A percentile compares a stretch with the other conserved stretches of the same genome.
These are phyloP conservation scores for Urtica urens DNA, from an alignment of 306 rosid species.

Conservation along the genomic window DNA sequence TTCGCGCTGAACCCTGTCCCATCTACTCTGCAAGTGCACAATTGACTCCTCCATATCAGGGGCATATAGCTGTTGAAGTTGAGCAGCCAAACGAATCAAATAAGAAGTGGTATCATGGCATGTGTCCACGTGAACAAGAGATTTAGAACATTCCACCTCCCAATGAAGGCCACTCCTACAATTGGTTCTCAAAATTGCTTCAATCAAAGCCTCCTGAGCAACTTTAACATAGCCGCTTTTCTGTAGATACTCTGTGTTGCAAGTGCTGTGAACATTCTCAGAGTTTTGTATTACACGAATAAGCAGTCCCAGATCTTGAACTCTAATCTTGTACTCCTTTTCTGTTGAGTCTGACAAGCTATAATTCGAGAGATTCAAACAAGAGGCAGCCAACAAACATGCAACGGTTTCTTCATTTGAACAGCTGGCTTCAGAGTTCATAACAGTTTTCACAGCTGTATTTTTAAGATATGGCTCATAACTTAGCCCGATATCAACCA, in stretches of 20 bases:
- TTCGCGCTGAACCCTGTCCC: constrained; percentile 69
- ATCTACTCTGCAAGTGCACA: constrained; percentile 87
- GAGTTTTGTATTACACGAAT: constrained; percentile 36
- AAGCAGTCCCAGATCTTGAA: constrained; percentile 76
- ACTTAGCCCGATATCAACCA: constrained; percentile 77
- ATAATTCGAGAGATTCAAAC: constrained; percentile 57
- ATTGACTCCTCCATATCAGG: constrained; percentile 90
- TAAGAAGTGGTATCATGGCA: constrained; percentile 76
- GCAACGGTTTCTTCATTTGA: constrained; percentile 48
- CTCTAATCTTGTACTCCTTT: constrained; percentile 37
- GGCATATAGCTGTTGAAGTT: constrained; percentile 83
- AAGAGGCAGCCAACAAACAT: constrained; percentile 87
- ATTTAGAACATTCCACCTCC: constrained; percentile 70
- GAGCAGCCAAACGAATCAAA: constrained; percentile 69
- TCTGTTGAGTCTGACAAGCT: constrained; percentile 31
- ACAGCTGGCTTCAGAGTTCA: constrained; percentile 30
- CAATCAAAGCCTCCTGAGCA: constrained; percentile 71
- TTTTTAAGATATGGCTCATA: constrained; percentile 73
- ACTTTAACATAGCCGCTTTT: constrained; percentile 72
- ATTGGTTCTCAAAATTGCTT: constrained; percentile 66
- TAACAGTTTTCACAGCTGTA: constrained; percentile 23
- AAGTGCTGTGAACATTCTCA: constrained; percentile 36
- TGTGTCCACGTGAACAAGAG: constrained; percentile 62
- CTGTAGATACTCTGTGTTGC: constrained; percentile 53
- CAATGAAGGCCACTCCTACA: constrained; percentile 64